Evolutionary conservation across 768 basidiomycete genomes (phyloP), one percentile per base, ranked within the genome.

Genomic region (Termitomyces sp.): DNA sequence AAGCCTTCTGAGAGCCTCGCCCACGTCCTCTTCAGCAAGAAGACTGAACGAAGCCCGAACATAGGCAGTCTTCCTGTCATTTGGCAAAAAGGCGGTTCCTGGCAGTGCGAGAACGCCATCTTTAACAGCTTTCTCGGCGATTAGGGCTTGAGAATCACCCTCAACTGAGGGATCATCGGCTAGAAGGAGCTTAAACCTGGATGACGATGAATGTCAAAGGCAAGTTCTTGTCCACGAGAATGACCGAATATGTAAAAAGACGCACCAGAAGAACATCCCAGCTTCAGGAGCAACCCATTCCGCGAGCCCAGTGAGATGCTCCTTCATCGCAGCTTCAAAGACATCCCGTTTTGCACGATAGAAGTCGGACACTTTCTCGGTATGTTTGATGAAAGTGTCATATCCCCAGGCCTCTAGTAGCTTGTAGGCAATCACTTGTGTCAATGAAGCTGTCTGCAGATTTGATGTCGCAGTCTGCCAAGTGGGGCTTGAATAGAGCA

Each of bases 251-350:
- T 54, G 65, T 68, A 56, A 41, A 32, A 19, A 5, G 66, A 75
- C 84, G 10, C 48, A 83, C 89, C 90, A 94, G 68, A 91, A 83
- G 75, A 95, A 95, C 90, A 95, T 91, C 54, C 90, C 87, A n/a
- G 87, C 82, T 63, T 85, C 81, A 5, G 89, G 89, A 0, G 74
- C 69, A 41, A 67, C 72, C 86, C 86, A 89, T 71, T 86, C 82
- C 16, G 84, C 92, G 38, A 95, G 73, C 3, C 85, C 90, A 35
- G 76, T 73, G 17, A 95, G 81, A 67, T 94, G 83, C 60, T 77
- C 80, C 59, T 79, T 74, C 72, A 93, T 82, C 47, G 85, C 83
- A 5, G 67, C 71, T 66, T 91, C 86, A 66, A 95, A 94, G 16
- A 83, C 74, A 65, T 91, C 85, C 52, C 90, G 76, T 68, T 85